Base-by-base conservation (phyloP, 2,329 filamentous ascomycete species). In the Xylaria sp. region DNA sequence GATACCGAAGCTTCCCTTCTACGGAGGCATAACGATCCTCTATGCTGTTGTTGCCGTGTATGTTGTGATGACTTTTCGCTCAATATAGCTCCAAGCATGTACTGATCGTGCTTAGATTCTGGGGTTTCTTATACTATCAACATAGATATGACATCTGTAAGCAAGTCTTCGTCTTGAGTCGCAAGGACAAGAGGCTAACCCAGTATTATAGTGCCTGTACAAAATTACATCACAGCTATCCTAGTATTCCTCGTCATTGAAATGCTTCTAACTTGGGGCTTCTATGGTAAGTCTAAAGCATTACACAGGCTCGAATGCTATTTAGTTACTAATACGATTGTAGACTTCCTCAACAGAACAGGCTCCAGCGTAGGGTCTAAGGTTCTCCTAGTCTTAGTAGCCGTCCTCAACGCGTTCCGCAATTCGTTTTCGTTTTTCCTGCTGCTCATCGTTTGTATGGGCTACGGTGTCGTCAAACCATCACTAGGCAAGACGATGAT, bases 361-460 rank as follows among this genome's bases (percentile, higher is more conserved):
- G 95, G 95, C 42, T 87, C 92, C 56, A 97, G 93, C 73, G 76
- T 90, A 2, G 89, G 92, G 46, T 88, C 92, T 60, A 97, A 96
- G 76, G 90, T 90, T 5, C 83, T 98, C 60, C 90, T 99, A 79
- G 88, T 97, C 17, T 80, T 97, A 23, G 94, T 97, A n/a, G 93
- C 93, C 38, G 84, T 98, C 23, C 84, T 99, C 46, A 98, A 97
- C 74, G 95, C 95, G 4, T 94, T 89, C 59, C 87, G 95, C 67
- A 99, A 98, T 78, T 97, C 94, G 0, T 98, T 99, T 76, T 97
- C 94, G 0, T 99, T 99, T 83, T 99, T 99, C 83, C 83, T 99
- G 52, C 85, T 99, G 8, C 88, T 99, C 56, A 98, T 99, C 69
- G 95, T 99, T 33, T 99, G 95, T 78, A 99, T 99, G 95, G 95